Percentiles rank a stretch among this genome's conserved stretches.
These are phyloP conservation scores for Schizochytrium sp. DNA, from an alignment of 108 stramenopile species.

Conservation along the genomic window DNA sequence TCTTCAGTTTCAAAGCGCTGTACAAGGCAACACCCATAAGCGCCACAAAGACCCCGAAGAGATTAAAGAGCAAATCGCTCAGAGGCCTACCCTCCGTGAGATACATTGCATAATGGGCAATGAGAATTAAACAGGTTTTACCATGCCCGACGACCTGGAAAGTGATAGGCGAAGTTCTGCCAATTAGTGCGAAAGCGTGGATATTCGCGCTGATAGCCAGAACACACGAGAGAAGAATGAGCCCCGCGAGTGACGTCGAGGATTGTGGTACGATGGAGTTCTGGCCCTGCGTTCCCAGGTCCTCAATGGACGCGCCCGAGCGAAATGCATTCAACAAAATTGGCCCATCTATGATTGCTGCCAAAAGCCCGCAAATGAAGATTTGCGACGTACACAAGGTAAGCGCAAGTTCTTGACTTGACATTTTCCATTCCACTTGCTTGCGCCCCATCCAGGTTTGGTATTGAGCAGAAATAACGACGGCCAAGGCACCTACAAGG, in stretches of 20 bases:
- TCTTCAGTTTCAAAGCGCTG: neutral
- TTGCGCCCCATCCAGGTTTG: neutral
- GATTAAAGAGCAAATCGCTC: neutral
- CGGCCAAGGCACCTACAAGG: neutral
- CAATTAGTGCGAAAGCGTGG: neutral
- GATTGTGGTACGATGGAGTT: neutral
- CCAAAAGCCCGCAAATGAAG: neutral
- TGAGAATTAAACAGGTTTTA: neutral
- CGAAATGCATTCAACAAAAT: neutral
- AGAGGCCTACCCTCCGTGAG: neutral
- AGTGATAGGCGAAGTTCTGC: neutral
- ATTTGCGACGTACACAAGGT: neutral
- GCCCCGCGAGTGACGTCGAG: neutral
- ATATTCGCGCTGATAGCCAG: neutral
- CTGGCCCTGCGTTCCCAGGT: neutral
- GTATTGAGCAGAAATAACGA: neutral
- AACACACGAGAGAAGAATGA: neutral
- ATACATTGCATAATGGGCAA: neutral
- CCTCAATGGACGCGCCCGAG: too few relatives aligned
- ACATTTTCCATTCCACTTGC: neutral
- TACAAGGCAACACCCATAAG: neutral
- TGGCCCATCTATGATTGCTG: neutral
- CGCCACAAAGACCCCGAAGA: neutral
- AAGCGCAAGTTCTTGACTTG: neutral
- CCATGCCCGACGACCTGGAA: constrained; percentile 11